Evolutionary conservation across 805 yeast species (phyloP), one percentile per base, ranked within the genome.

Genomic region (Grigorovia transvaalensis): DNA sequence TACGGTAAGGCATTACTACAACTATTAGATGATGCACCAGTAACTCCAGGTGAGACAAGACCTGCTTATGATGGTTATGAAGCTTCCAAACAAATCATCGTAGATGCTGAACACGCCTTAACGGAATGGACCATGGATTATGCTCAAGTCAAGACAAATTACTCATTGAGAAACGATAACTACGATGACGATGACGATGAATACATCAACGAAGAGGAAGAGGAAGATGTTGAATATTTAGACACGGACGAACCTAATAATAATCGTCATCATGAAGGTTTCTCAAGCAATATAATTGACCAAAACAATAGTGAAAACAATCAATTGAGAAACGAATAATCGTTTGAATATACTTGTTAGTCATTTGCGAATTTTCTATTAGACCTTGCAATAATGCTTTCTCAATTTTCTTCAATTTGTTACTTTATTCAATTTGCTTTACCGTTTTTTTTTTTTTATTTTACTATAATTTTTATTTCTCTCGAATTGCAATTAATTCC

Each of bases 11-110:
- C 91, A 35, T 71, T 87, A 53, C 75, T 87, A 65, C 91, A 85
- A 72, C 77, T 87, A 66, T 76, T 87, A 66, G 95, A 86, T 65
- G 93, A 85, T 64, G 73, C 88, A 56, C 86, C 93, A 56, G 91
- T 86, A 50, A 85, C 91, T 54, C 95, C 95, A 54, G 95, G 95
- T 76, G 95, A 86, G 74, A 85, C 91, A 48, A 84, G 93, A 80
- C 85, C 90, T 44, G 85, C 90, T 53, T 85, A 85, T 68, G 95
- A 85, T 63, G 95, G 95, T 60, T 85, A 85, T 69, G 93, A 85
- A 70, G 89, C 91, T 47, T 84, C 91, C 44, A 85, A 85, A 73
- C 95, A 85, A 73, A 85, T 85, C 69, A 85, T 85, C 63, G 81
- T 85, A 60, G 95, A 85, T 65, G 88, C 89, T 57, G 95, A 85